phyloP scores from a whole-genome alignment of 2,329 filamentous ascomycete genomes.

The Aspergillus fumigatiaffinis region DNA sequence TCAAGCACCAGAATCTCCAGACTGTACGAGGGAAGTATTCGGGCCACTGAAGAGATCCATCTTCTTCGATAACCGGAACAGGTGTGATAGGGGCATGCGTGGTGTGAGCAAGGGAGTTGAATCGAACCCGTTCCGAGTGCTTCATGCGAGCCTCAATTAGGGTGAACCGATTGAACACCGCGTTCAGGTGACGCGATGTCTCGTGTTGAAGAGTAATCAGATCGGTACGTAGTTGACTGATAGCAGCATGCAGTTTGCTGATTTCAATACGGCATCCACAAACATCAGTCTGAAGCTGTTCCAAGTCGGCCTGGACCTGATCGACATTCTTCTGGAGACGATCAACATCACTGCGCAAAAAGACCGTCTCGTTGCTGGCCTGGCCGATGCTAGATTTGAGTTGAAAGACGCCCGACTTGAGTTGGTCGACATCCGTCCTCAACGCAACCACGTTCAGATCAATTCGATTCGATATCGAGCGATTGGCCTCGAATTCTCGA shows the following conservation, averaged over 20 bases:
- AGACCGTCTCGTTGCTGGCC: constrained; percentile 30
- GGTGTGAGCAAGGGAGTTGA: constrained; percentile 39
- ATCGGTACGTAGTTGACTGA: constrained; percentile 36
- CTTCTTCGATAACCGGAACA: constrained; percentile 32
- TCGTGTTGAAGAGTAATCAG: constrained; percentile 33
- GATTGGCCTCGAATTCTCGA: constrained; percentile 36
- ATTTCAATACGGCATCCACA: constrained; percentile 34
- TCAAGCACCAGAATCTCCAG: constrained; percentile 42
- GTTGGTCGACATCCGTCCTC: constrained; percentile 33
- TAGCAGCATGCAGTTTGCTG: constrained; percentile 33
- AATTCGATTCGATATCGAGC: constrained; percentile 32
- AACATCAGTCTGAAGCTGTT: constrained; percentile 31
- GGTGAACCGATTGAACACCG: constrained; percentile 26
- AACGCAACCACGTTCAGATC: constrained; percentile 34
- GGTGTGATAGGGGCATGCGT: constrained; percentile 35
- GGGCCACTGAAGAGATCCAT: constrained; percentile 35
- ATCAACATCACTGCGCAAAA: constrained; percentile 34
- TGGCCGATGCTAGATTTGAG: constrained; percentile 31
- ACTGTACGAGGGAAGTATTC: constrained; percentile 37
- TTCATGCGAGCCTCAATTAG: constrained; percentile 32
- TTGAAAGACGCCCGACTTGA: constrained; percentile 33
- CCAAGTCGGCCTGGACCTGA: constrained; percentile 33
- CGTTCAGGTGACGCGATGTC: constrained; percentile 26
- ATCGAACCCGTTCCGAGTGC: constrained; percentile 35
- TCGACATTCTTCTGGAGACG: constrained; percentile 36